Evolutionary conservation across 202 grass and related monocot species (phyloP).

Genomic region (Dendrocalamus latiflorus): DNA sequence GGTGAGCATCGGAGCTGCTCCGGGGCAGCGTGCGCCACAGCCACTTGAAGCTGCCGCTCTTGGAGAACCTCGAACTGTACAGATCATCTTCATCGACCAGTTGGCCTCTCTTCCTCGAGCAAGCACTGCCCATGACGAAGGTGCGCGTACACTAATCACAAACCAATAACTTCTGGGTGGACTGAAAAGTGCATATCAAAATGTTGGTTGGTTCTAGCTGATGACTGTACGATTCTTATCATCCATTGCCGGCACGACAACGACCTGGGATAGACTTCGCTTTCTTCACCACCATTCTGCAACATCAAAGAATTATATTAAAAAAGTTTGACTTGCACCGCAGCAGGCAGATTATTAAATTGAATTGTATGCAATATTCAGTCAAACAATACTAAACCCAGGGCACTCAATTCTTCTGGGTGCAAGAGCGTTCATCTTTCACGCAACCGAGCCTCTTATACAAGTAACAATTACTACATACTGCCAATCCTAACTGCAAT

Average conservation of each 20-base stretch:
- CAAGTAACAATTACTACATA: not conserved
- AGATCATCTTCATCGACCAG: conserved; percentile 48
- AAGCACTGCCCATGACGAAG: conserved; percentile 8
- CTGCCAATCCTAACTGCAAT: conserved; percentile 17
- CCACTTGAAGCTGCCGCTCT: conserved; percentile 93
- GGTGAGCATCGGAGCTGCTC: conserved; percentile 28
- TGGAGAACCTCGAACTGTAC: conserved; percentile 65
- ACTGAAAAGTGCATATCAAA: not conserved
- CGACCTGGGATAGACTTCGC: not conserved
- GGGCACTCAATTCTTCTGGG: not conserved
- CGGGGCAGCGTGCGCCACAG: conserved; percentile 59
- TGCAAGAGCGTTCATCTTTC: not conserved
- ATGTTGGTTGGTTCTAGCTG: not conserved
- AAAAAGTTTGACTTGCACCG: not conserved
- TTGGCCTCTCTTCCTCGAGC: no score
- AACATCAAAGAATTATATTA: not conserved
- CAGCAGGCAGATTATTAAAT: not conserved
- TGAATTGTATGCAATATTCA: not conserved
- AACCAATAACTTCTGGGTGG: not conserved
- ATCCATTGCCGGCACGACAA: not conserved
- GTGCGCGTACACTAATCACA: not conserved
- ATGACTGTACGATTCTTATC: not conserved
- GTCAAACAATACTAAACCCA: not conserved
- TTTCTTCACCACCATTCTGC: conserved; percentile 27
- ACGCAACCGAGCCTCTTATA: conserved; percentile 6